Evolutionary conservation across 164 flowering plant genomes (phyloP).

Genomic region (Magnolia changhungtana): DNA sequence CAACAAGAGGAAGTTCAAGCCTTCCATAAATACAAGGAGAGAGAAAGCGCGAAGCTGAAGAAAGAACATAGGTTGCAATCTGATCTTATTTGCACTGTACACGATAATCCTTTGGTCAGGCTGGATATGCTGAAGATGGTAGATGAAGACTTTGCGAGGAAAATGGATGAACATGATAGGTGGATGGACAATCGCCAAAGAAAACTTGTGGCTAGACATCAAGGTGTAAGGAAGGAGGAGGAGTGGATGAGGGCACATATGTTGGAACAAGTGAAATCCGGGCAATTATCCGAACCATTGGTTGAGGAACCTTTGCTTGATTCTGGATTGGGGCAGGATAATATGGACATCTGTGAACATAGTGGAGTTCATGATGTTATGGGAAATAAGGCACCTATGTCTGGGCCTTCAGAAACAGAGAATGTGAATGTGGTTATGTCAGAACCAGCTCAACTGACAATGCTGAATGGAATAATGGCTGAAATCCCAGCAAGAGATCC

Average conservation of each 20-base stretch:
- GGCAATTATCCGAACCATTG: constrained; percentile 28
- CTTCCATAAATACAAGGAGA: constrained; percentile 27
- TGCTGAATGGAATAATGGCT: constrained; percentile 12
- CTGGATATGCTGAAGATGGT: constrained; percentile 40
- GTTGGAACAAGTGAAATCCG: constrained; percentile 28
- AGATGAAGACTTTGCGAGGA: constrained; percentile 31
- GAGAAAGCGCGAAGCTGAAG: constrained; percentile 34
- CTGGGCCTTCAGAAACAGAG: constrained; percentile 21
- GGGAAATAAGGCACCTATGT: constrained; percentile 26
- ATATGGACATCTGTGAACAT: not conserved
- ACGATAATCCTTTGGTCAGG: constrained; percentile 23
- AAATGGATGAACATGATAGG: constrained; percentile 31
- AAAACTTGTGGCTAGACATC: constrained; percentile 37
- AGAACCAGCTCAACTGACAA: not conserved
- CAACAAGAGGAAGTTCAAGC: constrained; percentile 37
- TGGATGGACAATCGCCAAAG: constrained; percentile 26
- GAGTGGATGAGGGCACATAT: constrained; percentile 26
- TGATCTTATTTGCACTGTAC: constrained; percentile 31
- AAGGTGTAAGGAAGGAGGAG: constrained; percentile 32
- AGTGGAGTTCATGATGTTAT: constrained; percentile 8
- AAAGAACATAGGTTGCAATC: constrained; percentile 26
- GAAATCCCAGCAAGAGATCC: constrained; percentile 7
- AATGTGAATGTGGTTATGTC: constrained; percentile 5
- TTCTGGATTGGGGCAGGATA: too few species aligned
- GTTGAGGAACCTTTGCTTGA: not conserved